A percentile compares a stretch with the other conserved stretches of the same genome.
These are phyloP conservation scores for Immersiporthe knoxdaviesiana DNA, from an alignment of 2,329 filamentous ascomycete species.

Conservation along the genomic window DNA sequence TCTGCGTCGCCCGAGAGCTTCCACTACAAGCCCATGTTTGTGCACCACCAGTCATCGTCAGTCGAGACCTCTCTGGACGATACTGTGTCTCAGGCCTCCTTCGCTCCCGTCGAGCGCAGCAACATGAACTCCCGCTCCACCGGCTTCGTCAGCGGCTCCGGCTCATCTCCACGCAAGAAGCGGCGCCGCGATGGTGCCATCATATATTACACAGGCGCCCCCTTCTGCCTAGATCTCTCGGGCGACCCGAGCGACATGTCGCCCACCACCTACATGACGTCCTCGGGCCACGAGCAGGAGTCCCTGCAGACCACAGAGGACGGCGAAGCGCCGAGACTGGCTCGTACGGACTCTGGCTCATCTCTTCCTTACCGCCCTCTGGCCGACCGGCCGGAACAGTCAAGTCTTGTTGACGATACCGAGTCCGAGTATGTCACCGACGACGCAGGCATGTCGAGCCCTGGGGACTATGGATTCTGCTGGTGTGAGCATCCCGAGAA, in stretches of 20 bases:
- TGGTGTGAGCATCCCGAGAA: constrained; percentile 51
- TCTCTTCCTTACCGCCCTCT: constrained; percentile 54
- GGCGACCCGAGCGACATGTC: constrained; percentile 61
- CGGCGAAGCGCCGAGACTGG: constrained; percentile 35
- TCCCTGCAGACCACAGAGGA: constrained; percentile 33
- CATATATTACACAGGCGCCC: constrained; percentile 80
- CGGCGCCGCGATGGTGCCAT: constrained; percentile 72
- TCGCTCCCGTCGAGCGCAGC: constrained; percentile 51
- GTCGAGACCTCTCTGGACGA: constrained; percentile 53
- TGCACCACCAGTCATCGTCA: constrained; percentile 52
- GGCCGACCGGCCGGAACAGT: constrained; percentile 41
- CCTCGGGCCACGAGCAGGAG: constrained; percentile 45
- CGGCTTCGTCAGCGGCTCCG: constrained; percentile 53
- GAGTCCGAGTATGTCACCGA: constrained; percentile 39
- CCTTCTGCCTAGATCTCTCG: constrained; percentile 80
- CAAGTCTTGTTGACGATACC: constrained; percentile 32
- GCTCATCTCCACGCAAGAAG: constrained; percentile 49
- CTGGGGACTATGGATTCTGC: constrained; percentile 48
- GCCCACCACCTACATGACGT: constrained; percentile 53
- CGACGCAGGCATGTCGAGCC: constrained; percentile 41
- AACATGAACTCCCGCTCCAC: constrained; percentile 50
- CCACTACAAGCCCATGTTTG: constrained; percentile 68
- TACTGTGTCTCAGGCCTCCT: constrained; percentile 49
- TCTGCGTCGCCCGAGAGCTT: constrained; percentile 51
- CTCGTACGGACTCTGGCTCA: constrained; percentile 56